phyloP scores from a whole-genome alignment of 2,329 filamentous ascomycete species.

The Aspergillus sp. region DNA sequence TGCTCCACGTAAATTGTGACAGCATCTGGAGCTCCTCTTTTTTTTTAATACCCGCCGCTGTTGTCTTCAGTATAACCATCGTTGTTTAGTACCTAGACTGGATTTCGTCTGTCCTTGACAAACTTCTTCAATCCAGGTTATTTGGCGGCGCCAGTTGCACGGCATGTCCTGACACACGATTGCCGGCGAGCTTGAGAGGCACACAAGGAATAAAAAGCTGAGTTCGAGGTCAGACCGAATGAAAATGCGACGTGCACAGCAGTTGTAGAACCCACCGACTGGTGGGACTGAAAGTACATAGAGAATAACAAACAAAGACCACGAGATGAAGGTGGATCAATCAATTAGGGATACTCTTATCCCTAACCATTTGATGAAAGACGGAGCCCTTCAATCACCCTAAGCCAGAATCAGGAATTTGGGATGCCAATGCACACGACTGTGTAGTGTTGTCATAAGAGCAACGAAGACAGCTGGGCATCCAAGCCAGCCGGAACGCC shows the following conservation, averaged over 20 bases:
- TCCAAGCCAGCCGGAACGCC: constrained; percentile 1
- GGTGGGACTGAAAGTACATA: neutral
- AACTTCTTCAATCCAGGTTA: too few relatives aligned
- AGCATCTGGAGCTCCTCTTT: constrained; percentile 8
- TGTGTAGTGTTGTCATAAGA: neutral
- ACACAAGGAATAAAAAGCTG: too few relatives aligned
- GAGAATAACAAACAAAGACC: neutral
- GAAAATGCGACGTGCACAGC: constrained; percentile 1
- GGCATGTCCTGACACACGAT: too few relatives aligned
- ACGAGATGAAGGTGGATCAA: neutral
- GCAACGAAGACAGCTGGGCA: neutral
- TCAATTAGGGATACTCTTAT: neutral
- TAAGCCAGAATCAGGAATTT: neutral
- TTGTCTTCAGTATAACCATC: neutral
- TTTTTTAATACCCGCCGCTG: neutral
- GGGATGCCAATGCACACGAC: neutral
- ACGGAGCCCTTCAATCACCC: neutral
- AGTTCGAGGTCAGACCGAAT: neutral
- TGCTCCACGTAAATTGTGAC: too few relatives aligned
- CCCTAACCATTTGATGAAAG: neutral
- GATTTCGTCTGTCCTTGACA: too few relatives aligned
- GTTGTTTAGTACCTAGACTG: neutral
- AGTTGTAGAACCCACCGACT: neutral
- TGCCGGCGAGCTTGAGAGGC: too few relatives aligned
- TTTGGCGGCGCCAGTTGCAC: too few relatives aligned